Evolutionary conservation across 352 stramenopile species (phyloP), one percentile per base, ranked within the genome.

Genomic region (Phytophthora pistaciae): DNA sequence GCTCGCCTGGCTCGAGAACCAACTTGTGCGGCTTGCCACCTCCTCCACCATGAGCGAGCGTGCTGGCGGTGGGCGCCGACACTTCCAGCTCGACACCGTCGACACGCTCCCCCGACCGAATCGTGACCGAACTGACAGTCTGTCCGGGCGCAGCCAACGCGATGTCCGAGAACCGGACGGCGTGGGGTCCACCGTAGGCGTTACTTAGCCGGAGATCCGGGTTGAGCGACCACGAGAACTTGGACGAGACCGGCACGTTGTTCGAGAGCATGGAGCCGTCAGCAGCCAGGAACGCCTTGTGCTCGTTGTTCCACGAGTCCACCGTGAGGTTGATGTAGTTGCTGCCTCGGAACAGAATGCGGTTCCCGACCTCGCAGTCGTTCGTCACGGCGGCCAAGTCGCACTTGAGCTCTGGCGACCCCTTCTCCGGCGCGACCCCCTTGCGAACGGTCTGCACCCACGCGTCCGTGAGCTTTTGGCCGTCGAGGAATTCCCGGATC

Each of bases 261-360:
- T 55, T 31, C n/a, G 48, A 55, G 7, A 55, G 48, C 48, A n/a
- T 31, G 7, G 21, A 36, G 63, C 70, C 71, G 13, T 56, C 58
- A 10, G 59, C 42, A 23, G 75, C 63, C 20, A 73, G 33, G 59
- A 84, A 84, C 8, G 52, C 55, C 2, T 63, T 61, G 29, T 75
- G 72, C 64, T 84, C 73, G 50, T 78, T 84, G 65, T 49, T 62
- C 60, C 66, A 78, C 56, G 54, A 50, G 25, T 78, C 61, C 5
- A 75, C 31, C 6, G 75, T 74, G 52, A 82, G 70, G 18, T 53
- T 74, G 54, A 82, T 56, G 55, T 75, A 68, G 65, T 84, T 82
- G 74, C 77, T 84, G 61, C 77, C 69, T 13, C 77, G 48, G 10
- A 31, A 55, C 9, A 55, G n/a, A 21, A 55, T 33, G 8, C 21